Base-by-base conservation (phyloP, 2,329 filamentous ascomycete species). In the Penicillium decumbens region DNA sequence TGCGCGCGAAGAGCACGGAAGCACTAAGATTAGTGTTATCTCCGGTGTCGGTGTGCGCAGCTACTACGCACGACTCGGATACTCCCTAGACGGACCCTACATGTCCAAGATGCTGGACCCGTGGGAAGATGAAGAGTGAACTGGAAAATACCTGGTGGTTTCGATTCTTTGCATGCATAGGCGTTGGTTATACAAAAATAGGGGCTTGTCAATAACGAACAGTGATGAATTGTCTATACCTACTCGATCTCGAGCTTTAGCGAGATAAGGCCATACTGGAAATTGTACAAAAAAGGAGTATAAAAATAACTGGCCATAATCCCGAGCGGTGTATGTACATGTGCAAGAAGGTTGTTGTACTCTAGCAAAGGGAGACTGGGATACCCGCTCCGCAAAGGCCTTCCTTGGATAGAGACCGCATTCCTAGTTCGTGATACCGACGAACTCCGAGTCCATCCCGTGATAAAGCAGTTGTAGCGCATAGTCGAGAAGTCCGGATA, bases 1-100 rank as follows among this genome's bases (percentile, higher is more conserved):
- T 57, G 92, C 95, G 0, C 81, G 89, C 47, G 87, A 96, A 57
- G 93, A 98, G 73, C 93, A 98, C 65, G 88, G 90, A 5, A 96
- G 91, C 61, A 80, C 80, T 53, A 98, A 98, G 78, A 89, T 98
- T 48, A 93, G 89, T 65, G 90, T 98, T 58, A 98, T 98, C 53
- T 95, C 90, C n/a, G 93, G 93, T 27, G 91, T 98, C 6, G 93
- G 93, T 10, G 95, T 97, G 15, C 80, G 93, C 65, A 95, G 89
- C 65, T 98, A 98, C 69, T 98, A 98, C 68, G 85, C 82, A 56
- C 92, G 91, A 69, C 79, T 98, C 28, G 93, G 93, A 1, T 98
- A 96, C 74, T 89, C 83, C 78, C 78, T 98, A 27, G 93, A 98
- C 68, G 93, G 93, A 8, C 89, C 88, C 9, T 95, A 95, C 57